Conservation (phyloP, 2,329 filamentous ascomycete genomes). For the Hypoxylon sp. region DNA sequence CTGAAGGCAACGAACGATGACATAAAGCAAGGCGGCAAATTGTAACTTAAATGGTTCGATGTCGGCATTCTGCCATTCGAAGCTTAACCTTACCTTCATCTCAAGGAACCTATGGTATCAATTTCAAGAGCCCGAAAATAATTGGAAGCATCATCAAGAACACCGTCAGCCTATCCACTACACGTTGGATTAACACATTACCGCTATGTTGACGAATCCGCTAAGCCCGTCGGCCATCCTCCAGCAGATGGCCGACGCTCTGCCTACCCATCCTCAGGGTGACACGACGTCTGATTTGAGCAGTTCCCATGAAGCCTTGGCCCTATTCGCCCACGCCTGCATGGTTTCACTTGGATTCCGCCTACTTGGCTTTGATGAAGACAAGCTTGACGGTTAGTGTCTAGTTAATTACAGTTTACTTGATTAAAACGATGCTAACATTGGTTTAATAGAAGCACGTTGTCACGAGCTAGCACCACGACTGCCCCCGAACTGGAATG, state of each 20-base stretch:
- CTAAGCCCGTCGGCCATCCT: conserved; percentile 63
- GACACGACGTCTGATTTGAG: conserved; percentile 74
- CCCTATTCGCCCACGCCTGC: conserved; percentile 85
- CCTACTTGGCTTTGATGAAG: conserved; percentile 86
- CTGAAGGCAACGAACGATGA: conserved; percentile 50
- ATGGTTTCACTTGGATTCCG: conserved; percentile 85
- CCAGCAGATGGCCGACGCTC: conserved; percentile 69
- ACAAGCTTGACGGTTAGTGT: conserved; percentile 75
- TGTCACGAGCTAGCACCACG: conserved; percentile 70
- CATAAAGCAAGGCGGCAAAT: conserved; percentile 42
- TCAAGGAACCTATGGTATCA: background rate
- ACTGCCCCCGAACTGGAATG: conserved; percentile 85
- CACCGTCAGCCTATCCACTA: conserved; percentile 2
- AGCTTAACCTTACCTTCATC: background rate
- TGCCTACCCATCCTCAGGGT: conserved; percentile 66
- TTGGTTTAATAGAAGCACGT: conserved; percentile 62
- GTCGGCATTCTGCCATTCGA: conserved; percentile 18
- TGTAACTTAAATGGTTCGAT: conserved; percentile 5
- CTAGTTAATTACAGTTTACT: conserved; percentile 5
- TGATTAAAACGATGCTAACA: conserved; percentile 37
- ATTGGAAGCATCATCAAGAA: conserved; percentile 7
- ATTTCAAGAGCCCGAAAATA: background rate
- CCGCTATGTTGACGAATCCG: conserved; percentile 52
- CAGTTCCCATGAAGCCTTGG: conserved; percentile 83
- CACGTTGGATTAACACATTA: conserved; percentile 13